phyloP scores from a whole-genome alignment of 2,329 filamentous ascomycete species.

The Dendryphion nanum region DNA sequence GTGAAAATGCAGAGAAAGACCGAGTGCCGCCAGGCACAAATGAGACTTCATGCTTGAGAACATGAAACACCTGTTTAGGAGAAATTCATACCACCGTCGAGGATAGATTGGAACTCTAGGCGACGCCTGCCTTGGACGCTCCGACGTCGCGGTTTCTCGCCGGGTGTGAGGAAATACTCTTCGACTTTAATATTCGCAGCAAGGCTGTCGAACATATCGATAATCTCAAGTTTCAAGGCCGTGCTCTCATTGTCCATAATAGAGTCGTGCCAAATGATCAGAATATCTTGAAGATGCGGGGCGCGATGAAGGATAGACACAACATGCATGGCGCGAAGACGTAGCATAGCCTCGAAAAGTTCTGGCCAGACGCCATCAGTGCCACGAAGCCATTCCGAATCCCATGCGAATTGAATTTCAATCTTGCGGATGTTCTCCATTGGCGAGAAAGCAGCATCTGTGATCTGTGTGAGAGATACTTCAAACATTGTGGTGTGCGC shows the following conservation, averaged over 20 bases:
- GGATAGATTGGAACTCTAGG: slow-evolving; percentile 28
- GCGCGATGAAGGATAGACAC: slow-evolving; percentile 22
- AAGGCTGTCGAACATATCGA: slow-evolving; percentile 21
- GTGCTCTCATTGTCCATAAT: slow-evolving; percentile 19
- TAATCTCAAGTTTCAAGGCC: slow-evolving; percentile 20
- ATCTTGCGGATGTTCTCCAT: slow-evolving; percentile 34
- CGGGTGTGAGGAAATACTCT: slow-evolving; percentile 25
- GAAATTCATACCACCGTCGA: slow-evolving; percentile 1
- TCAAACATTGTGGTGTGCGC: slow-evolving; percentile 34
- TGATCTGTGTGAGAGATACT: slow-evolving; percentile 24
- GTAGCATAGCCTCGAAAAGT: slow-evolving; percentile 28
- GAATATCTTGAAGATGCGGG: slow-evolving; percentile 23
- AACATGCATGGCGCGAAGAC: slow-evolving; percentile 23
- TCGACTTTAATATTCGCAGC: slow-evolving; percentile 19
- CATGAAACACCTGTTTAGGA: no score
- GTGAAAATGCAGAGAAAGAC: no score
- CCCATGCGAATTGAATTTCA: slow-evolving; percentile 33
- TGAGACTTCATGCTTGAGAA: no score
- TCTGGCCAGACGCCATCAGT: slow-evolving; percentile 10
- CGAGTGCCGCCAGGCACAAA: no score
- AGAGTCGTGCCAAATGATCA: slow-evolving; percentile 35
- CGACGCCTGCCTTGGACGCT: slow-evolving; percentile 28
- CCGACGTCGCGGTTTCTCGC: slow-evolving; percentile 19
- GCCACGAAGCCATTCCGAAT: slow-evolving; percentile 30
- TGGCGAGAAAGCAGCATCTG: slow-evolving; percentile 30